A percentile compares a stretch with the other conserved stretches of the same genome.
phyloP scores from a whole-genome alignment of 306 rosid genomes.

The Fragaria nilgerrensis region DNA sequence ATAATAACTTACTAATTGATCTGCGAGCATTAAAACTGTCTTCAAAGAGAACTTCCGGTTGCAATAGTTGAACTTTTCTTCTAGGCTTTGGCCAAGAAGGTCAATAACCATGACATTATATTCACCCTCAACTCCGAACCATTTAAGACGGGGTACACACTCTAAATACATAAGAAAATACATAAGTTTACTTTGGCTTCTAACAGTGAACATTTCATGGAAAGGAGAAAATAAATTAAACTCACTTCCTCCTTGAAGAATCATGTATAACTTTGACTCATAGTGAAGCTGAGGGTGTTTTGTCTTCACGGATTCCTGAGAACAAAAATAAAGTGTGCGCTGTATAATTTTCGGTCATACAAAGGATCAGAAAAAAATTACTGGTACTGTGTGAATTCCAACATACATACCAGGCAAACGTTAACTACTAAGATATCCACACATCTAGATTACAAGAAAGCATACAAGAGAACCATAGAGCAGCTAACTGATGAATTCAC shows the following conservation, averaged over 20 bases:
- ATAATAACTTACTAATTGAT: slow-evolving; percentile 77
- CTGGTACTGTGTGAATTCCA: neutral
- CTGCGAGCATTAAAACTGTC: slow-evolving; percentile 97
- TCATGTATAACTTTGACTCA: slow-evolving; percentile 92
- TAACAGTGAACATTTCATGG: neutral
- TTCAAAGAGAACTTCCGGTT: slow-evolving; percentile 77
- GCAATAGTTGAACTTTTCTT: slow-evolving; percentile 93
- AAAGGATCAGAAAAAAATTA: slow-evolving; percentile 29
- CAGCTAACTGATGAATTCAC: neutral
- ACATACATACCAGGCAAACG: neutral
- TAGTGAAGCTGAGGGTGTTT: slow-evolving; percentile 98
- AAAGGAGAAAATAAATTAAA: slow-evolving; percentile 16
- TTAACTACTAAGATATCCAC: slow-evolving; percentile 1
- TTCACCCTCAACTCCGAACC: slow-evolving; percentile 99
- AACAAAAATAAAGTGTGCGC: slow-evolving; percentile 21
- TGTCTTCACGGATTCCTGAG: slow-evolving; percentile 89
- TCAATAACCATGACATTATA: slow-evolving; percentile 95
- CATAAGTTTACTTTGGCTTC: neutral
- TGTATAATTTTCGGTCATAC: too few relatives aligned
- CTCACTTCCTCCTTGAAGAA: slow-evolving; percentile 99
- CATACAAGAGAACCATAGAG: neutral
- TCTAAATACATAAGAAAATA: slow-evolving; percentile 43
- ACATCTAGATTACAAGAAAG: neutral
- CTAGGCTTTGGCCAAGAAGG: slow-evolving; percentile 96
- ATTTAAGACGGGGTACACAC: slow-evolving; percentile 89